phyloP scores from a whole-genome alignment of 805 yeast genomes.

The Lipomyces spencermartinsiae region DNA sequence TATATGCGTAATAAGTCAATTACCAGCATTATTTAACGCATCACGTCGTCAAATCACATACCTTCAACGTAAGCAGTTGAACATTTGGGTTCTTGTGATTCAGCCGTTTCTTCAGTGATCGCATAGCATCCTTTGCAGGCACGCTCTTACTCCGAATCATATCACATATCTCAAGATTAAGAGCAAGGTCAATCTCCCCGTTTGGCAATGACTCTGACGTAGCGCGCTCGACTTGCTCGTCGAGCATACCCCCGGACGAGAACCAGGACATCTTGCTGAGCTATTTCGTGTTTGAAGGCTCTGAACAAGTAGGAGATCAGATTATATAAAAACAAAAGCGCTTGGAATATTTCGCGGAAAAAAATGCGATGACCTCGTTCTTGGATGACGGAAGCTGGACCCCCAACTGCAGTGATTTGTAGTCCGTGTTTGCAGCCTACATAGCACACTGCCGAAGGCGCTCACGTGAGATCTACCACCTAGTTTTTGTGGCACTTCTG shows the following conservation, averaged over 20 bases:
- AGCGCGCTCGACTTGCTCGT: slow-evolving; percentile 62
- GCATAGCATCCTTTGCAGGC: slow-evolving; percentile 81
- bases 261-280: slow-evolving; percentile 48
- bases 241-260: slow-evolving; percentile 30
- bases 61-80: slow-evolving; percentile 67
- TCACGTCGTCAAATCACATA: slow-evolving; percentile 4
- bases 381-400: not conserved
- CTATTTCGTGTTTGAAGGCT: not conserved
- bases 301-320: not conserved
- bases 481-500: not conserved
- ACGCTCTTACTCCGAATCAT: slow-evolving; percentile 80
- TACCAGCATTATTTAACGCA: not conserved
- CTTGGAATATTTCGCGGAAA: not conserved
- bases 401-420: not conserved
- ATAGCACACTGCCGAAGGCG: not conserved
- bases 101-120: slow-evolving; percentile 77
- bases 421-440: not conserved
- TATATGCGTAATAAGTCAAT: slow-evolving; percentile 45
- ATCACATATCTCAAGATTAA: slow-evolving; percentile 86
- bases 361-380: not conserved
- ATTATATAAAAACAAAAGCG: not conserved
- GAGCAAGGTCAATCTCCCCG: slow-evolving; percentile 77
- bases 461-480: not conserved
- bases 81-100: slow-evolving; percentile 78
- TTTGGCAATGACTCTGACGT: slow-evolving; percentile 90